A percentile compares a stretch with the other conserved stretches of the same genome.
These are phyloP conservation scores for Aspergillus sp. DNA, from an alignment of 2,329 filamentous ascomycete genomes.

Conservation along the genomic window DNA sequence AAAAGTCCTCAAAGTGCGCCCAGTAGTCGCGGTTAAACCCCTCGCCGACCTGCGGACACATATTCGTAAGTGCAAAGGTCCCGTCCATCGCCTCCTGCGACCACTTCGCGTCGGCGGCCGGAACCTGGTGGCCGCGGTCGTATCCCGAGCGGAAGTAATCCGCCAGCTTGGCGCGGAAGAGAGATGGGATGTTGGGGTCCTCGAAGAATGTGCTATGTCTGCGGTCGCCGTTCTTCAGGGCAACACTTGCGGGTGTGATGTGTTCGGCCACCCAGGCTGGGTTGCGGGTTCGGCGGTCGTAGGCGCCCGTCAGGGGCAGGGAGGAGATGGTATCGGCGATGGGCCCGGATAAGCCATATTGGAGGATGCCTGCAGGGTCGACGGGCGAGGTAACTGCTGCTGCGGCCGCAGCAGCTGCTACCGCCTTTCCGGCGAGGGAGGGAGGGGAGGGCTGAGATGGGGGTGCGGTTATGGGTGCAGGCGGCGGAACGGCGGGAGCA, in stretches of 20 bases:
- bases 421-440: conserved; percentile 32
- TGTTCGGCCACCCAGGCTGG: conserved; percentile 96
- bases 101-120: conserved; percentile 96
- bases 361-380: conserved; percentile 75
- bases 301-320: conserved; percentile 79
- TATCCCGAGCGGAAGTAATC: conserved; percentile 96
- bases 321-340: conserved; percentile 79
- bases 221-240: conserved; percentile 75
- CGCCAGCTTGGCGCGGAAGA: conserved; percentile 86
- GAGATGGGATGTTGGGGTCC: conserved; percentile 76
- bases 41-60: conserved; percentile 97
- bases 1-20: conserved; percentile 98
- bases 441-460: conserved; percentile 37
- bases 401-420: conserved; percentile 23
- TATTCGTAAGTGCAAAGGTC: conserved; percentile 91
- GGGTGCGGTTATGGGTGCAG: conserved; percentile 43
- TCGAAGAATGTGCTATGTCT: conserved; percentile 83
- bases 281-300: conserved; percentile 88
- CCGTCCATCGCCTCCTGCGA: conserved; percentile 91
- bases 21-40: conserved; percentile 99
- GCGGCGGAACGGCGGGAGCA: conserved; percentile 32
- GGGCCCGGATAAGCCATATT: conserved; percentile 92
- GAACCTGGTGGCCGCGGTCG: conserved; percentile 95
- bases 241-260: conserved; percentile 86
- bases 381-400: conserved; percentile 54